Conservation (phyloP, 2,329 filamentous ascomycete species). For the Blastomyces emzantsi region DNA sequence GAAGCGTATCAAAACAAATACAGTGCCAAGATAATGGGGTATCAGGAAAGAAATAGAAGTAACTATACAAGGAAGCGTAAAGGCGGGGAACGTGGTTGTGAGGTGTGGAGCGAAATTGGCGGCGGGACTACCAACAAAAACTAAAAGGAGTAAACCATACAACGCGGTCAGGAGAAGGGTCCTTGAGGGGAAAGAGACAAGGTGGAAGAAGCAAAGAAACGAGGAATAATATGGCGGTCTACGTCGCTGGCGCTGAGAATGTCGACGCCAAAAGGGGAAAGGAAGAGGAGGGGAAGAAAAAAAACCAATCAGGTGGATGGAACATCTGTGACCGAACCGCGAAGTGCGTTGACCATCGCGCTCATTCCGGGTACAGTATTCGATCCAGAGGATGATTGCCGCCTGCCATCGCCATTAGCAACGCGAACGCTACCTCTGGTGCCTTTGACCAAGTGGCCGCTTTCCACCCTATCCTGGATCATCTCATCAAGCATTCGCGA, state of each 20-base stretch:
- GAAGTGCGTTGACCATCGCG: constrained; percentile 20
- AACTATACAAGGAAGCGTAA: background rate
- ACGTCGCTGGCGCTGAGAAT: background rate
- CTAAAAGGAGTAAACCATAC: background rate
- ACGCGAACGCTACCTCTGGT: constrained; percentile 58
- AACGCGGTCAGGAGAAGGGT: background rate
- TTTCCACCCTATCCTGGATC: constrained; percentile 81
- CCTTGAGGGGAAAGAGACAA: background rate
- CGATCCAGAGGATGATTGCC: constrained; percentile 24
- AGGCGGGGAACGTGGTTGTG: background rate
- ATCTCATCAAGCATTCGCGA: constrained; percentile 91
- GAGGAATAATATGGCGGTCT: background rate
- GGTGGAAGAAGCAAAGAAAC: background rate
- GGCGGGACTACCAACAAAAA: background rate
- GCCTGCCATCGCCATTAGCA: constrained; percentile 38
- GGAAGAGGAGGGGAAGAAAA: constrained; percentile 13
- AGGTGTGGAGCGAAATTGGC: background rate
- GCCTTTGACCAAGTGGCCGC: constrained; percentile 60
- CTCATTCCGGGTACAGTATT: constrained; percentile 22
- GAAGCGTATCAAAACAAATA: constrained; percentile 5
- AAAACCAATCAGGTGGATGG: constrained; percentile 9
- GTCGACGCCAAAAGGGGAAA: constrained; percentile 11
- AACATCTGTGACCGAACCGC: constrained; percentile 17
- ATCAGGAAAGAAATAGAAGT: background rate
- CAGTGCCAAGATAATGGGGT: constrained; percentile 10